phyloP scores from a whole-genome alignment of 2,329 filamentous ascomycete species.

The Cladosporium sp. region DNA sequence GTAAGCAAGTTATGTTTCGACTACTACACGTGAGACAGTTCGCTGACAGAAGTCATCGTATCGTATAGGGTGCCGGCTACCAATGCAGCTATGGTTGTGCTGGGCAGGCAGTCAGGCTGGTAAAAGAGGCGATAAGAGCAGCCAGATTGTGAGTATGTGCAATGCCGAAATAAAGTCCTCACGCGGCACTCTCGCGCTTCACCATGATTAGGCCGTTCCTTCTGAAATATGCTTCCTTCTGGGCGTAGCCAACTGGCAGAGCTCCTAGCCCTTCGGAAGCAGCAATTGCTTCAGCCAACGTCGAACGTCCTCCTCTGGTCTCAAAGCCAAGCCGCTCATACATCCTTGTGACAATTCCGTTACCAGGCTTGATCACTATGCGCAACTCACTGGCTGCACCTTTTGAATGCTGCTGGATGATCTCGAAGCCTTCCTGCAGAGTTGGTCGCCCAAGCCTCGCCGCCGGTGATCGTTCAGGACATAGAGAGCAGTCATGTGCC shows the following conservation, averaged over 20 bases:
- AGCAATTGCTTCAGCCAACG: neutral
- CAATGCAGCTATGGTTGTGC: slow-evolving; percentile 42
- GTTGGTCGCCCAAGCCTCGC: neutral
- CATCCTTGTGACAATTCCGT: neutral
- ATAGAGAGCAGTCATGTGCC: neutral
- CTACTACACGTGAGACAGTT: neutral
- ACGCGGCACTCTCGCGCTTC: neutral
- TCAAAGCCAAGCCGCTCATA: neutral
- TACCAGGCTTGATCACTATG: neutral
- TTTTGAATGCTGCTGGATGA: neutral
- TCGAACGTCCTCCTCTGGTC: neutral
- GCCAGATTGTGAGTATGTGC: neutral
- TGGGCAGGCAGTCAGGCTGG: slow-evolving; percentile 37
- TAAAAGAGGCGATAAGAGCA: slow-evolving; percentile 18
- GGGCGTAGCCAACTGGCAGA: neutral
- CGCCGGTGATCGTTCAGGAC: neutral
- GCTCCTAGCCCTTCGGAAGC: neutral
- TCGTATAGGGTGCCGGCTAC: slow-evolving; percentile 51
- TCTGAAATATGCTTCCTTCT: neutral
- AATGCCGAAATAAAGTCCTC: neutral
- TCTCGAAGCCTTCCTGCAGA: neutral
- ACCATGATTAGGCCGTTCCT: neutral
- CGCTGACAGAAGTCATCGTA: neutral
- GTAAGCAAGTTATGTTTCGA: neutral
- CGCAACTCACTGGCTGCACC: neutral